Evolutionary conservation across 345 rosid genomes (phyloP).

Genomic region (Citrus glauca): DNA sequence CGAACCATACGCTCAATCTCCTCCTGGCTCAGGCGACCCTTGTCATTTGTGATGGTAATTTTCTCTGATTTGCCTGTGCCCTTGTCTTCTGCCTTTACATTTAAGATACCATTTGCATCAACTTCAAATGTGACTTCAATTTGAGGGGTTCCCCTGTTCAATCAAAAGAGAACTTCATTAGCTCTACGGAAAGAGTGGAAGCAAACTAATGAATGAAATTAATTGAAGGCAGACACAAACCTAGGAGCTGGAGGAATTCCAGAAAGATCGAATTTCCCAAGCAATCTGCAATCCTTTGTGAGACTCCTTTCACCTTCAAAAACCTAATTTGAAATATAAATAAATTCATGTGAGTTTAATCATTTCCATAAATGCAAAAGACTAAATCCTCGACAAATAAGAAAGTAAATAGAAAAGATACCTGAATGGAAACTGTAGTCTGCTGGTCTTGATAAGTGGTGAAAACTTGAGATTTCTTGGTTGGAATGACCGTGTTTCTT

Average conservation of each 20-base stretch:
- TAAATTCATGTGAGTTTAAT: not conserved
- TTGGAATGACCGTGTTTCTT: conserved; percentile 94
- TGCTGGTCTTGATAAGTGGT: conserved; percentile 99
- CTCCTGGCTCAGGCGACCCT: conserved; percentile 94
- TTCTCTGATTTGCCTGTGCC: conserved; percentile 83
- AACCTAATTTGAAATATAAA: conserved; percentile 39
- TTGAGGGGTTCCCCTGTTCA: conserved; percentile 88
- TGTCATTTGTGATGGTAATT: conserved; percentile 94
- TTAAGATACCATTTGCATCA: conserved; percentile 90
- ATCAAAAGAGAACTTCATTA: conserved; percentile 1
- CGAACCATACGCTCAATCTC: conserved; percentile 92
- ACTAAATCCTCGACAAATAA: not conserved
- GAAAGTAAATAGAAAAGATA: conserved; percentile 1
- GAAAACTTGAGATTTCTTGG: conserved; percentile 98
- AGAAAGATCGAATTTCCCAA: conserved; percentile 78
- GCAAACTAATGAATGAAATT: not conserved
- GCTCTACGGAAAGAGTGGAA: not conserved
- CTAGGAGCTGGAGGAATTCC: conserved; percentile 96
- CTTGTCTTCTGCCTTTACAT: conserved; percentile 92
- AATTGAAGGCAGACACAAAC: conserved; percentile 18
- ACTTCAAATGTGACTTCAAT: conserved; percentile 96
- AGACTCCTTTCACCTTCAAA: conserved; percentile 99
- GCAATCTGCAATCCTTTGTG: conserved; percentile 84
- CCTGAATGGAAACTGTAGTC: conserved; percentile 95
- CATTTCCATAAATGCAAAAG: not conserved